A percentile compares a stretch with the other conserved stretches of the same genome.
phyloP scores from a whole-genome alignment of 2,329 filamentous ascomycete genomes.

The Lecanicillium sp. region DNA sequence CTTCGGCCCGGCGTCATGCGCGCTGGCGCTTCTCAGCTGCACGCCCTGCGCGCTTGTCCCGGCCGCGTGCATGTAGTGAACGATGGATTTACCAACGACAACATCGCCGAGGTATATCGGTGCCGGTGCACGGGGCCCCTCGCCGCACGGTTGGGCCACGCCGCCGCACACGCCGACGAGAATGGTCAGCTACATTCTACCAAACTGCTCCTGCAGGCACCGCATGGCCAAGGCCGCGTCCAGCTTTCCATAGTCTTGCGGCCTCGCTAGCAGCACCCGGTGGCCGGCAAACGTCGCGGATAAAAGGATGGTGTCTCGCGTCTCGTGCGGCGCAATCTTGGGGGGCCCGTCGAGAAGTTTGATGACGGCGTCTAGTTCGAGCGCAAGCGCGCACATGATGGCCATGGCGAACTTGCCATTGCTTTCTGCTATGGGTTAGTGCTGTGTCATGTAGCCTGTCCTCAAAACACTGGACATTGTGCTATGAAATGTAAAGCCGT shows the following conservation, averaged over 20 bases:
- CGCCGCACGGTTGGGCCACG: constrained; percentile 12
- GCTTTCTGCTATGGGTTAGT: too few species aligned
- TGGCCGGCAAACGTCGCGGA: not conserved
- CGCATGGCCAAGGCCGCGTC: constrained; percentile 1
- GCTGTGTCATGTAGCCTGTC: too few species aligned
- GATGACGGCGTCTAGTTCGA: constrained; percentile 11
- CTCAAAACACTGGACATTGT: too few species aligned
- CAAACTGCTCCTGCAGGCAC: not conserved
- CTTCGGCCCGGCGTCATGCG: not conserved
- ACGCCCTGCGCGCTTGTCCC: not conserved
- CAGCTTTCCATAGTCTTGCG: not conserved
- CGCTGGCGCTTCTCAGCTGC: not conserved
- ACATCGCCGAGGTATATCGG: constrained; percentile 19
- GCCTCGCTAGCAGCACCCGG: not conserved
- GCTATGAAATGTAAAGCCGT: too few species aligned
- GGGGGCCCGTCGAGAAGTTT: constrained; percentile 8
- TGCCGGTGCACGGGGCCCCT: not conserved
- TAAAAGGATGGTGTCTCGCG: not conserved
- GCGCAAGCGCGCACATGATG: constrained; percentile 10
- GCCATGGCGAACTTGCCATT: constrained; percentile 6
- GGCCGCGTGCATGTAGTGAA: constrained; percentile 13
- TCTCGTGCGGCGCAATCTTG: not conserved
- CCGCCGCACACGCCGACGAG: constrained; percentile 30
- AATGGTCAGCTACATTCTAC: constrained; percentile 19
- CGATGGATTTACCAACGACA: constrained; percentile 14